Conservation (phyloP, 352 stramenopile species). For the Phytophthora fragariae region DNA sequence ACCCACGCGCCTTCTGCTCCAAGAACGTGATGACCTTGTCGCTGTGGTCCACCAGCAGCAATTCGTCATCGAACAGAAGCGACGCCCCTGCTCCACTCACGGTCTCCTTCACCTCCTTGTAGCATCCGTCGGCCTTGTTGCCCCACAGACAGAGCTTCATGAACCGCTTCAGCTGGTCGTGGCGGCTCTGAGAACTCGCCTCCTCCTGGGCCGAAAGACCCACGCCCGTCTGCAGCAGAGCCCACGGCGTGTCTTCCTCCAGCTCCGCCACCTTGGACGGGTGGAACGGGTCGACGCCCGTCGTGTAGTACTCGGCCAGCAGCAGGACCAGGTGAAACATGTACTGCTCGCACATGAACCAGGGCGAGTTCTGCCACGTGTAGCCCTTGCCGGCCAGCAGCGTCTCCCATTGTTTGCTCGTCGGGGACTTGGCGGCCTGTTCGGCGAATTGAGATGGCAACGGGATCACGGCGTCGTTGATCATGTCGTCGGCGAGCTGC, state of each 20-base stretch:
- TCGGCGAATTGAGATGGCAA: conserved; percentile 44
- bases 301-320: conserved; percentile 60
- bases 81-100: conserved; percentile 57
- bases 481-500: conserved; percentile 49
- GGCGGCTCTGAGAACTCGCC: conserved; percentile 30
- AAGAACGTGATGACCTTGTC: conserved; percentile 51
- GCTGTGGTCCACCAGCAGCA: conserved; percentile 62
- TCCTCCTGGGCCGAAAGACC: conserved; percentile 24
- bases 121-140: conserved; percentile 74
- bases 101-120: conserved; percentile 71
- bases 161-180: conserved; percentile 51
- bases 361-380: conserved; percentile 65
- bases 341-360: conserved; percentile 76
- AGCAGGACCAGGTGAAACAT: conserved; percentile 70
- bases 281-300: conserved; percentile 63
- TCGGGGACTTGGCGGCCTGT: conserved; percentile 39
- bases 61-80: conserved; percentile 60
- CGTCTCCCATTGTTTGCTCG: conserved; percentile 48
- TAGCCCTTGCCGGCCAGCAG: conserved; percentile 46
- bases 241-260: conserved; percentile 51
- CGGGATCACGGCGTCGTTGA: conserved; percentile 47
- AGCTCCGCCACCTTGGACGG: conserved; percentile 58
- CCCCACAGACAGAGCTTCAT: conserved; percentile 76
- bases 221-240: conserved; percentile 55
- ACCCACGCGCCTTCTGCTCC: conserved; percentile 10